Percentiles rank a stretch among this genome's conserved stretches.
Conservation (phyloP, 139 green algal genomes). For the Chlorella sorokiniana region DNA sequence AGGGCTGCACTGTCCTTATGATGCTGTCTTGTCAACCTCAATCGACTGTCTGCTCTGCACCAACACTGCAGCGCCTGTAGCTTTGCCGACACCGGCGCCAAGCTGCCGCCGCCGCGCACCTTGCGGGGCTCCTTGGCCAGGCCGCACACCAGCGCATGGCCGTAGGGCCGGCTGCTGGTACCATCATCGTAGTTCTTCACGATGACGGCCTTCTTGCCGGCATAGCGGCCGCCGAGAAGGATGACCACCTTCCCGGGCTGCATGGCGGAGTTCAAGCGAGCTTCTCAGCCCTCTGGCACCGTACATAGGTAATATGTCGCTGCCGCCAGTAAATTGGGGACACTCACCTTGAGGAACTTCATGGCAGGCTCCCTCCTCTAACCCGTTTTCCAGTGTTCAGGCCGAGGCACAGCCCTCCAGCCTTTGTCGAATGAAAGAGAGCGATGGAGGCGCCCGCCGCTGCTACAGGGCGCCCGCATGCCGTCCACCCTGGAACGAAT, state of each 20-base stretch:
- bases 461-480: no score
- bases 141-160: conserved; percentile 93
- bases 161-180: conserved; percentile 82
- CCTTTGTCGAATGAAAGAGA: no score
- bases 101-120: conserved; percentile 56
- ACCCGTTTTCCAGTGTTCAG: background rate
- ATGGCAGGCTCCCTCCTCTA: conserved; percentile 33
- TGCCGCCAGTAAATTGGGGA: no score
- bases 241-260: conserved; percentile 88
- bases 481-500: no score
- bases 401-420: no score
- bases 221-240: conserved; percentile 77
- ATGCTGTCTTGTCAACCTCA: no score
- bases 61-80: background rate
- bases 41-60: background rate
- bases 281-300: no score
- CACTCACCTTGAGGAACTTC: conserved; percentile 72
- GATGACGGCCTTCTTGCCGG: conserved; percentile 92
- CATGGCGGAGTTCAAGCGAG: conserved; percentile 8
- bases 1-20: no score
- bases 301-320: no score
- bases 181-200: conserved; percentile 99
- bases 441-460: no score
- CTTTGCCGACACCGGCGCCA: background rate
- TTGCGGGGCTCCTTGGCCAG: conserved; percentile 96